Base-by-base conservation (phyloP, 2,329 filamentous ascomycete genomes). In the Aspergillus sergii region DNA sequence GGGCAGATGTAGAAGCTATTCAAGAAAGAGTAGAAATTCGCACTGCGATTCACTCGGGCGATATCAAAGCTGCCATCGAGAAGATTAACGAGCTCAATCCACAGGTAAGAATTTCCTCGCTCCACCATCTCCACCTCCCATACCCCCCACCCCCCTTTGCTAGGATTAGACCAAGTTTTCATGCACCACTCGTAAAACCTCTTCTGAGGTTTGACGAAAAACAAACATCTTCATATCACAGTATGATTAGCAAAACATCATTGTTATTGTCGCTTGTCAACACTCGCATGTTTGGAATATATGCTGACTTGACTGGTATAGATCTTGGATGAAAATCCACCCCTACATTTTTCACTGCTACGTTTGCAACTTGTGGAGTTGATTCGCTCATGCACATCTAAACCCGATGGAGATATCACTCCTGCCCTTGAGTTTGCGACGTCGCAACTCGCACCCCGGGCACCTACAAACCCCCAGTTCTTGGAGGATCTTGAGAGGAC, bases 131-230 rank as follows among this genome's bases (percentile, higher is more conserved):
- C n/a, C 14, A 51, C 53, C 41, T 46, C 39, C 45, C 59, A 57
- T 66, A 11, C 57, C 53, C 65, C 70, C 65, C 69, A 11, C 57
- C 53, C 65, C 70, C 65, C 69, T 64, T 82, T 87, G 85, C 86
- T 81, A 94, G 95, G 95, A 99, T 99, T 97, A 97, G 84, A 92
- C 85, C 86, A 85, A 70, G 91, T 85, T 94, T 96, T 96, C 94
- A 99, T 99, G 95, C 95, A 99, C 95, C 95, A 99, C 95, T 93
- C 95, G 93, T 95, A 98, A 72, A 69, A 88, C 85, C 85, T 86
- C 88, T 89, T 87, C 84, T 84, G 88, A 88, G 89, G 87, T 81
- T 88, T 95, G 95, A 96, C 96, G 94, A 98, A 83, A 88, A 86
- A 82, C 83, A 84, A 82, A 81, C 81, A 82, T 87, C 89, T 91